phyloP scores from a whole-genome alignment of 2,329 filamentous ascomycete species.

The Trichoderma sp. region DNA sequence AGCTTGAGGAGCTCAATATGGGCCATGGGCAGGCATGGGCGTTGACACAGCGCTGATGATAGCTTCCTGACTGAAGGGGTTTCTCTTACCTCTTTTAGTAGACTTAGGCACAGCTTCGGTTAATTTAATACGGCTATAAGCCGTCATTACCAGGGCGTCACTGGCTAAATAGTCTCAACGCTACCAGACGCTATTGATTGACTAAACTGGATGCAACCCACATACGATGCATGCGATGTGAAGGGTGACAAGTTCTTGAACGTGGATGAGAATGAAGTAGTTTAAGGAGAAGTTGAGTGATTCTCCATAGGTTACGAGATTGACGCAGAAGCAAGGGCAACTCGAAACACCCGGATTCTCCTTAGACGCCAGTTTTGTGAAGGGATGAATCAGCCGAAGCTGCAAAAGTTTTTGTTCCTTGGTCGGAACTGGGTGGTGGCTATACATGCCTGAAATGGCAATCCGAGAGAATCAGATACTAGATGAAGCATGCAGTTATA shows the following conservation, averaged over 20 bases:
- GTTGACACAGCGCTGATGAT: background rate
- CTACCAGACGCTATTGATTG: background rate
- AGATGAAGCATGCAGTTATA: background rate
- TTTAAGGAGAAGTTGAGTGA: background rate
- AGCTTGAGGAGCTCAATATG: background rate
- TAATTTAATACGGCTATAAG: background rate
- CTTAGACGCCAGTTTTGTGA: background rate
- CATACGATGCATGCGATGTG: background rate
- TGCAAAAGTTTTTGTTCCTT: background rate
- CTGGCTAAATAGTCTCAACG: background rate
- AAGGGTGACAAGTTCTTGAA: background rate
- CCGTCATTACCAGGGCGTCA: background rate
- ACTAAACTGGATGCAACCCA: background rate
- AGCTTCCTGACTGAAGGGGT: background rate
- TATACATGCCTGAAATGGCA: background rate
- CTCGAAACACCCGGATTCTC: background rate
- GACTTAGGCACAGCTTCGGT: slow-evolving; percentile 8
- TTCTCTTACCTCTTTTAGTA: background rate
- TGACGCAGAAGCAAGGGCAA: background rate
- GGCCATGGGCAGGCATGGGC: background rate
- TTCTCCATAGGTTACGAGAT: background rate
- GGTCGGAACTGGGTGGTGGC: background rate
- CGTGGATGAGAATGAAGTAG: background rate
- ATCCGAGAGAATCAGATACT: background rate
- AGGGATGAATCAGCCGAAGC: background rate